These are phyloP conservation scores for Tardiomyces depauwii DNA, from an alignment of 1,139 yeast species.

Conservation along the genomic window DNA sequence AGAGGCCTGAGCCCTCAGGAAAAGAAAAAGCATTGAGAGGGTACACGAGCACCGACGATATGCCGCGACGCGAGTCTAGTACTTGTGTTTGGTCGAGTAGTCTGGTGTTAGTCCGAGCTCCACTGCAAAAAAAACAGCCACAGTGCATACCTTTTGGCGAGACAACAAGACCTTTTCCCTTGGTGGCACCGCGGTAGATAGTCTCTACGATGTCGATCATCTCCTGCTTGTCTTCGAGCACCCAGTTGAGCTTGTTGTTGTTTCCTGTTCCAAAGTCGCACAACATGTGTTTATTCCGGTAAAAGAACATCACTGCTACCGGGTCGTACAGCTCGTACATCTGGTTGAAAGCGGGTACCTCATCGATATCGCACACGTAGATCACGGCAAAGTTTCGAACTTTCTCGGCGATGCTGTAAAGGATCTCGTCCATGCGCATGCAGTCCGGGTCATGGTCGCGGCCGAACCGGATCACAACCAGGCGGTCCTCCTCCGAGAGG, in stretches of 20 bases:
- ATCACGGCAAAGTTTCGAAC: conserved; percentile 81
- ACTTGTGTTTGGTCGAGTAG: conserved; percentile 26
- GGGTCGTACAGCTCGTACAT: conserved; percentile 94
- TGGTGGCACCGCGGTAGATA: conserved; percentile 79
- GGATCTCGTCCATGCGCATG: conserved; percentile 81
- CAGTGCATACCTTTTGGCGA: conserved; percentile 47
- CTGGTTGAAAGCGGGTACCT: conserved; percentile 82
- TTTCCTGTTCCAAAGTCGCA: conserved; percentile 98
- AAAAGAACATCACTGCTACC: conserved; percentile 87
- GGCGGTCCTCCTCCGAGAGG: conserved; percentile 66
- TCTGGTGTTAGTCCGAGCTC: conserved; percentile 9
- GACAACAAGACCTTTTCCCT: conserved; percentile 85
- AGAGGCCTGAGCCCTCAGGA: too few species aligned
- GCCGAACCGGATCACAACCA: conserved; percentile 86
- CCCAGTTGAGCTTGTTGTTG: conserved; percentile 84
- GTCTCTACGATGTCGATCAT: conserved; percentile 86
- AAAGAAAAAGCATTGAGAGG: too few species aligned
- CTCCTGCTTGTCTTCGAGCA: conserved; percentile 72
- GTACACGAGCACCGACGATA: too few species aligned
- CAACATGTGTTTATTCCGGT: conserved; percentile 89
- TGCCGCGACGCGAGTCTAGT: too few species aligned
- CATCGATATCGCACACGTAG: conserved; percentile 78
- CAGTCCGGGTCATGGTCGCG: conserved; percentile 66
- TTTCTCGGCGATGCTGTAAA: conserved; percentile 70
- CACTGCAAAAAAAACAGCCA: conserved; percentile 3